Percentiles rank a stretch among this genome's conserved stretches.
These are phyloP conservation scores for Suillus decipiens DNA, from an alignment of 768 basidiomycete species.

Conservation along the genomic window DNA sequence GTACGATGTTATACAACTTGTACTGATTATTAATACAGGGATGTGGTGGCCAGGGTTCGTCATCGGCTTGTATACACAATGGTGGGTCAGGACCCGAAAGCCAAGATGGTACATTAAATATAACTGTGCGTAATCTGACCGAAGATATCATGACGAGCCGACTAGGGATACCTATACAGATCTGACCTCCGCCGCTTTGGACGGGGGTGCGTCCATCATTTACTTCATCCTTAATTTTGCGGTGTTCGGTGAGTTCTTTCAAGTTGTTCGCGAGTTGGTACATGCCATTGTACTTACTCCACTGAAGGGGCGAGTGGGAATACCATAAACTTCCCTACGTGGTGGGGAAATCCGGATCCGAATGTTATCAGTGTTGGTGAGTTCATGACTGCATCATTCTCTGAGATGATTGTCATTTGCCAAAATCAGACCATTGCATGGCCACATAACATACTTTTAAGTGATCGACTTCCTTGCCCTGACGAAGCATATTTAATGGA, in stretches of 20 bases:
- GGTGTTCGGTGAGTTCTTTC: conserved; percentile 27
- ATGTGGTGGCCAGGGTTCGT: conserved; percentile 54
- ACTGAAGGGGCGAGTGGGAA: conserved; percentile 41
- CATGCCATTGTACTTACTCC: conserved; percentile 33
- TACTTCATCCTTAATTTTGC: conserved; percentile 47
- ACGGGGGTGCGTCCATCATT: conserved; percentile 50
- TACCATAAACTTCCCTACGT: conserved; percentile 45
- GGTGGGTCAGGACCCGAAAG: conserved; percentile 46
- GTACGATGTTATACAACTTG: neutral
- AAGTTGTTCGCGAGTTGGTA: conserved; percentile 9
- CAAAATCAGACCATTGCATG: conserved; percentile 6
- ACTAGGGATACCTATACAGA: conserved; percentile 21
- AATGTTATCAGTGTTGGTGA: conserved; percentile 17
- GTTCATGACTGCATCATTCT: neutral
- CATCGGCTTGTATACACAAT: conserved; percentile 50
- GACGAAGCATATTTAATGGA: neutral
- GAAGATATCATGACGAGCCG: neutral
- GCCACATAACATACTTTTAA: neutral
- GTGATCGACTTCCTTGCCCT: neutral
- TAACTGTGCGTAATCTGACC: conserved; percentile 15
- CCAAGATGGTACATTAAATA: conserved; percentile 52
- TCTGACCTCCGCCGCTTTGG: conserved; percentile 49
- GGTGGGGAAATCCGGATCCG: conserved; percentile 40
- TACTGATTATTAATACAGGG: conserved; percentile 12
- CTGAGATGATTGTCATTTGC: neutral